Evolutionary conservation across 2,329 filamentous ascomycete genomes (phyloP).

Genomic region (Cladosporium sp.): DNA sequence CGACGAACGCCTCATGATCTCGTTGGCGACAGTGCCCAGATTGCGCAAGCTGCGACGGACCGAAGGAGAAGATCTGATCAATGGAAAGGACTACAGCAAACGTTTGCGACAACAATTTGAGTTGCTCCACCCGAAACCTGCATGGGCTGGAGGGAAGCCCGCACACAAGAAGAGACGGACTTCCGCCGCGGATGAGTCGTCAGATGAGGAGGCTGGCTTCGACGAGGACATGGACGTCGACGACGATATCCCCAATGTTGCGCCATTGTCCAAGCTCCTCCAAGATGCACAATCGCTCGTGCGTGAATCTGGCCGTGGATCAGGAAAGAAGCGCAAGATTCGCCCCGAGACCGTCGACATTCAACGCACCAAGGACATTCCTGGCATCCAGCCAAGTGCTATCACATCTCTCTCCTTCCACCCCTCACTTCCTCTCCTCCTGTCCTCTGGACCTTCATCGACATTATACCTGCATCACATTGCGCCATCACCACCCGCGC

Average conservation of each 20-base stretch:
- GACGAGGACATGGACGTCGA: conserved; percentile 50
- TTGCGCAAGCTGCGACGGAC: conserved; percentile 77
- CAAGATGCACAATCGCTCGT: conserved; percentile 68
- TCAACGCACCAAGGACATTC: conserved; percentile 80
- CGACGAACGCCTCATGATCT: conserved; percentile 81
- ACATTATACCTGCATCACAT: conserved; percentile 88
- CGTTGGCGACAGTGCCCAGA: conserved; percentile 68
- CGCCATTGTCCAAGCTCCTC: conserved; percentile 75
- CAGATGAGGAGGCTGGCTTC: conserved; percentile 26
- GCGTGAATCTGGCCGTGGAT: conserved; percentile 42
- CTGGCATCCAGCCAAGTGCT: conserved; percentile 68
- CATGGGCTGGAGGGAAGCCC: conserved; percentile 48
- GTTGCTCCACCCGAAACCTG: conserved; percentile 56
- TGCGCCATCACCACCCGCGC: conserved; percentile 62
- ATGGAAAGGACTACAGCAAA: conserved; percentile 76
- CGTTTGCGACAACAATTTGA: conserved; percentile 70
- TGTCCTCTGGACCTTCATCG: conserved; percentile 82
- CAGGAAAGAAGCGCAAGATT: conserved; percentile 63
- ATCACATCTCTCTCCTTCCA: conserved; percentile 87
- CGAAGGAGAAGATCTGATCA: conserved; percentile 81
- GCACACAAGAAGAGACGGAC: conserved; percentile 47
- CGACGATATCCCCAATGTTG: conserved; percentile 53
- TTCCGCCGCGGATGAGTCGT: conserved; percentile 30
- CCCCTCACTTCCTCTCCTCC: conserved; percentile 77
- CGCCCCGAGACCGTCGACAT: conserved; percentile 87